Percentiles rank a stretch among this genome's conserved stretches.
These are phyloP conservation scores for Aspergillus homomorphus DNA, from an alignment of 495 filamentous ascomycete genomes.

Conservation along the genomic window DNA sequence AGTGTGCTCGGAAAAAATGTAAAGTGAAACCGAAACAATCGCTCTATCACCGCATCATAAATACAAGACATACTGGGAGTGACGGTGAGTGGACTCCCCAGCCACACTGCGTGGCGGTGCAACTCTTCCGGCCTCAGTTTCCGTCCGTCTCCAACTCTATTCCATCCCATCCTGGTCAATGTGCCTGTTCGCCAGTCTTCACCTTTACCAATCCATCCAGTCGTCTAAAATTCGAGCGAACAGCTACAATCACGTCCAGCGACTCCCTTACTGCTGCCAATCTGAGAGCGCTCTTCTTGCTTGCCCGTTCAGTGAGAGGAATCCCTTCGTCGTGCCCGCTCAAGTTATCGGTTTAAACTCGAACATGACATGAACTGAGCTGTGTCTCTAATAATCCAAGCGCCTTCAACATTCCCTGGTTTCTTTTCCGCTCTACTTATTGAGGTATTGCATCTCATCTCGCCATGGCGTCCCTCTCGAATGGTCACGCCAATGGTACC, in stretches of 20 bases:
- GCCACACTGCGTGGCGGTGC: not conserved
- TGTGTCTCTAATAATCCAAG: constrained; percentile 1
- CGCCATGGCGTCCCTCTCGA: constrained; percentile 51
- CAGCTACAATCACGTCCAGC: not conserved
- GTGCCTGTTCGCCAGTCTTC: not conserved
- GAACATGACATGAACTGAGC: constrained; percentile 40
- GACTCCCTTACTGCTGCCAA: constrained; percentile 2
- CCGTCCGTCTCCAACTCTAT: not conserved
- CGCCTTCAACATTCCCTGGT: constrained; percentile 15
- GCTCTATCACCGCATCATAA: no score
- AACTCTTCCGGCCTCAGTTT: not conserved
- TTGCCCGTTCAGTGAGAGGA: constrained; percentile 1
- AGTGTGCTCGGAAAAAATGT: not conserved
- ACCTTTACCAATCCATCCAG: not conserved
- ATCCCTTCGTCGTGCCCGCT: not conserved
- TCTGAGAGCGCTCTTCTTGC: constrained; percentile 4
- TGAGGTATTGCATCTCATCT: not conserved
- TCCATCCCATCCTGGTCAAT: not conserved
- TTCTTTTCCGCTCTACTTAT: constrained; percentile 9
- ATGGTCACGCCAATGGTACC: constrained; percentile 54
- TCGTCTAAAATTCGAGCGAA: not conserved
- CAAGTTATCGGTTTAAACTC: not conserved
- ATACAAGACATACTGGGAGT: no score
- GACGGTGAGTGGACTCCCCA: no score
- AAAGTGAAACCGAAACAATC: not conserved